phyloP scores from a whole-genome alignment of 2,329 filamentous ascomycete genomes.

The Dendryphion nanum region DNA sequence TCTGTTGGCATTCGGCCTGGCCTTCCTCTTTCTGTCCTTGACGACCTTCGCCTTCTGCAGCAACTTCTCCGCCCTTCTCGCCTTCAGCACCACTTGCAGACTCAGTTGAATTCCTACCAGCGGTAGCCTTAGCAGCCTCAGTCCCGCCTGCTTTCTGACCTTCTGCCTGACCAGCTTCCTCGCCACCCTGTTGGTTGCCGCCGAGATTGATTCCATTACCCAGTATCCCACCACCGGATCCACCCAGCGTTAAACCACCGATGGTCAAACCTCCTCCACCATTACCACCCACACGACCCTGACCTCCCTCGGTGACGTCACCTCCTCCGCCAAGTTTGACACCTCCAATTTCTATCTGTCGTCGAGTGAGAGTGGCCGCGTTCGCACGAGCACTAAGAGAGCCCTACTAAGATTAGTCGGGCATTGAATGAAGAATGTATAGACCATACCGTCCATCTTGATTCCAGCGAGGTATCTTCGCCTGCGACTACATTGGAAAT shows the following conservation, averaged over 20 bases:
- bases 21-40: slow-evolving; percentile 1
- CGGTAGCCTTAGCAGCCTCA: slow-evolving; percentile 3
- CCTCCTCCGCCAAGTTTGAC: slow-evolving; percentile 9
- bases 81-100: too few relatives aligned
- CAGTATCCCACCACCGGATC: slow-evolving; percentile 25
- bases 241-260: slow-evolving; percentile 16
- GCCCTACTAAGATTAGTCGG: slow-evolving; percentile 8
- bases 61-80: not conserved
- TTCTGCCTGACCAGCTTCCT: not conserved
- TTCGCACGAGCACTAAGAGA: slow-evolving; percentile 13
- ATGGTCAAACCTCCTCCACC: slow-evolving; percentile 25
- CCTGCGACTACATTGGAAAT: slow-evolving; percentile 20
- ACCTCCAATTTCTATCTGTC: slow-evolving; percentile 18
- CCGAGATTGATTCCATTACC: slow-evolving; percentile 18
- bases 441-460: slow-evolving; percentile 19
- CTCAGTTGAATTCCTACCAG: not conserved
- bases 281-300: slow-evolving; percentile 3
- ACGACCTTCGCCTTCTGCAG: not conserved
- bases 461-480: slow-evolving; percentile 12
- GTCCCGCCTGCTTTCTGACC: slow-evolving; percentile 3
- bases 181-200: slow-evolving; percentile 1
- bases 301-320: slow-evolving; percentile 3
- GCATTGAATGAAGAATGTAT: slow-evolving; percentile 8
- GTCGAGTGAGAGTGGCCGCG: slow-evolving; percentile 9
- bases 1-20: not conserved